Evolutionary conservation across 1,284 basidiomycete genomes (phyloP).

Genomic region (Rhodotorula sp.): DNA sequence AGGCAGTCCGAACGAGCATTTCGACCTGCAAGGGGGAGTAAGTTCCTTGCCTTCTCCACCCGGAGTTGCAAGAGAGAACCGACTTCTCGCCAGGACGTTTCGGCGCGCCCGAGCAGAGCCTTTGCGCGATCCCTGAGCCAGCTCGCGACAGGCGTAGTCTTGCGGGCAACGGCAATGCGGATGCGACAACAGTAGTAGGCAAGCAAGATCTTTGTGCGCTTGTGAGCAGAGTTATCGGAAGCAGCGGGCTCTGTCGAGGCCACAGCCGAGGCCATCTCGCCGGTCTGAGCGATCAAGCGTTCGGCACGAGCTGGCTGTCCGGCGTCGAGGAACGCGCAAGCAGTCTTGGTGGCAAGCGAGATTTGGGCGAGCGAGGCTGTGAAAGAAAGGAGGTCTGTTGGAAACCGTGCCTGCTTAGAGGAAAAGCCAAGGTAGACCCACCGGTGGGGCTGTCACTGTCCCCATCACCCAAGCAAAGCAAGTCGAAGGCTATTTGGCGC

Average conservation of each 20-base stretch:
- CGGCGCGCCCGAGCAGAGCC: neutral
- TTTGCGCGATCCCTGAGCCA: constrained; percentile 1
- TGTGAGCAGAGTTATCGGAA: neutral
- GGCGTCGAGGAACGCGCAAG: constrained; percentile 1
- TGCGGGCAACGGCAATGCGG: neutral
- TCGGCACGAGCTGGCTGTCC: neutral
- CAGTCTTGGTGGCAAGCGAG: constrained; percentile 15
- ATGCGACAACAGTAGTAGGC: constrained; percentile 16
- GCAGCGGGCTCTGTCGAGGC: neutral
- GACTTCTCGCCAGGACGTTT: neutral
- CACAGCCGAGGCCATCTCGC: neutral
- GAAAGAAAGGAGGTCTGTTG: too few species aligned
- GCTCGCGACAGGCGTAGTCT: neutral
- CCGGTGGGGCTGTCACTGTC: neutral
- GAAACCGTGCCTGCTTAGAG: neutral
- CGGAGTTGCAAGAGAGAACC: neutral
- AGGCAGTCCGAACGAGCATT: constrained; percentile 2
- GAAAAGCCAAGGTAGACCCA: neutral
- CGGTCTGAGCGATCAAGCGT: neutral
- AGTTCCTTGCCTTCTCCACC: too few species aligned
- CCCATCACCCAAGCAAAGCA: constrained; percentile 15
- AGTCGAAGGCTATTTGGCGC: constrained; percentile 2
- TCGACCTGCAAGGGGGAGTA: constrained; percentile 1
- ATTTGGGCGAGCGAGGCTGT: constrained; percentile 17
- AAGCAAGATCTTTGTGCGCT: constrained; percentile 10